phyloP scores from a whole-genome alignment of 2,329 filamentous ascomycete species.

The Talaromyces sp. region DNA sequence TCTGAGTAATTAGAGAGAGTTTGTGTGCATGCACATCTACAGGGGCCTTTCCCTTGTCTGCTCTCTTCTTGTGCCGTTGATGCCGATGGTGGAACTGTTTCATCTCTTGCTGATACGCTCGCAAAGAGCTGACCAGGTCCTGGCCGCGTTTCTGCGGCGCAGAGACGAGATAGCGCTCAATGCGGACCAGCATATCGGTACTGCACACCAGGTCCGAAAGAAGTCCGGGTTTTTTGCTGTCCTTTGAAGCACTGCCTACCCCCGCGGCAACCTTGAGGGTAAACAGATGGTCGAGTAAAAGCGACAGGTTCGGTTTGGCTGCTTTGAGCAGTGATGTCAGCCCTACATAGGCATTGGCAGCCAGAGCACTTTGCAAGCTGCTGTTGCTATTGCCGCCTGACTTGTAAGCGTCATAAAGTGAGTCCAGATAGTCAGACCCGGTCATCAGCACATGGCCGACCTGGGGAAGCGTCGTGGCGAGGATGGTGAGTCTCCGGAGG shows the following conservation, averaged over 20 bases:
- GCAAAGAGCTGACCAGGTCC: conserved; percentile 34
- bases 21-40: conserved; percentile 59
- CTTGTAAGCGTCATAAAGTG: conserved; percentile 47
- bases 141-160: conserved; percentile 37
- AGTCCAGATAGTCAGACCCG: conserved; percentile 82
- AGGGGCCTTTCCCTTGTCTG: conserved; percentile 37
- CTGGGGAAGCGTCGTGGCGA: conserved; percentile 35
- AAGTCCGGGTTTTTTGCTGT: conserved; percentile 50
- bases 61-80: conserved; percentile 29
- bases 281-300: conserved; percentile 78
- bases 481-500: conserved; percentile 32
- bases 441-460: conserved; percentile 62
- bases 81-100: conserved; percentile 33
- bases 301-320: conserved; percentile 62
- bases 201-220: conserved; percentile 74
- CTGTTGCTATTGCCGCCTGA: conserved; percentile 23
- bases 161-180: conserved; percentile 29
- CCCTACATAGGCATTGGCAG: conserved; percentile 70
- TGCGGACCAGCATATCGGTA: conserved; percentile 60
- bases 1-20: conserved; percentile 77
- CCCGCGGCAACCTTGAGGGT: conserved; percentile 68
- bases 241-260: conserved; percentile 43
- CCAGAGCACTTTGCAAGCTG: conserved; percentile 58
- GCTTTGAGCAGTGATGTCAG: conserved; percentile 64
- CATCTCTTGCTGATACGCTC: conserved; percentile 33